phyloP scores from a whole-genome alignment of 2,329 filamentous ascomycete species.

The Fusarium hostae region DNA sequence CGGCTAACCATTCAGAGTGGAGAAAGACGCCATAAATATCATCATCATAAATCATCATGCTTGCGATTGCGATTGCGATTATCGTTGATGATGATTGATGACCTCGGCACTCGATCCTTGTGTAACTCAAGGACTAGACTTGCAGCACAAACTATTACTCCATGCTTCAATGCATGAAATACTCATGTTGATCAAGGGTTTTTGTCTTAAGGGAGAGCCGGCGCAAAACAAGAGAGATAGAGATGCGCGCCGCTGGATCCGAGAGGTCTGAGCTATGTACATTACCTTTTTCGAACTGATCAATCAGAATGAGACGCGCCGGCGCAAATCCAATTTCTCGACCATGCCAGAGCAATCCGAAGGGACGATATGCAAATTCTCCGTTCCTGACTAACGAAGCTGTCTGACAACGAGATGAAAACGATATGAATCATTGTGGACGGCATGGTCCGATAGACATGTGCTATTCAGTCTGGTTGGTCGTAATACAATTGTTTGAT shows the following conservation, averaged over 20 bases:
- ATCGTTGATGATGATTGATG: constrained; percentile 26
- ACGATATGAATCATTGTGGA: neutral
- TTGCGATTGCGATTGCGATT: constrained; percentile 16
- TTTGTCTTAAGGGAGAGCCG: constrained; percentile 19
- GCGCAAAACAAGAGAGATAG: constrained; percentile 21
- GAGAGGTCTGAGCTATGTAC: constrained; percentile 32
- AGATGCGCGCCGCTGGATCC: constrained; percentile 31
- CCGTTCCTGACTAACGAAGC: constrained; percentile 34
- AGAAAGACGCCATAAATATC: constrained; percentile 27
- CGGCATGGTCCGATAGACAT: constrained; percentile 16
- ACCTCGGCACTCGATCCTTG: constrained; percentile 21
- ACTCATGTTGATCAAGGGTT: constrained; percentile 6
- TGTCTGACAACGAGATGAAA: constrained; percentile 29
- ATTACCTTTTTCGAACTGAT: constrained; percentile 22
- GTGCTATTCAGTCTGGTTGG: constrained; percentile 9
- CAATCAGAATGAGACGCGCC: constrained; percentile 31
- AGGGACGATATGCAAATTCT: constrained; percentile 14
- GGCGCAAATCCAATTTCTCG: constrained; percentile 32
- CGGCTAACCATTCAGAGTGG: constrained; percentile 29
- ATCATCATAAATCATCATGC: constrained; percentile 40
- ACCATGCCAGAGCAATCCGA: constrained; percentile 27
- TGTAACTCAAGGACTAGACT: neutral
- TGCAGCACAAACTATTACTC: neutral
- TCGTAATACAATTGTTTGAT: constrained; percentile 21
- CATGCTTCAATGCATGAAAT: constrained; percentile 21